phyloP scores from a whole-genome alignment of 306 rosid genomes.

The Hippophae gyantsensis region DNA sequence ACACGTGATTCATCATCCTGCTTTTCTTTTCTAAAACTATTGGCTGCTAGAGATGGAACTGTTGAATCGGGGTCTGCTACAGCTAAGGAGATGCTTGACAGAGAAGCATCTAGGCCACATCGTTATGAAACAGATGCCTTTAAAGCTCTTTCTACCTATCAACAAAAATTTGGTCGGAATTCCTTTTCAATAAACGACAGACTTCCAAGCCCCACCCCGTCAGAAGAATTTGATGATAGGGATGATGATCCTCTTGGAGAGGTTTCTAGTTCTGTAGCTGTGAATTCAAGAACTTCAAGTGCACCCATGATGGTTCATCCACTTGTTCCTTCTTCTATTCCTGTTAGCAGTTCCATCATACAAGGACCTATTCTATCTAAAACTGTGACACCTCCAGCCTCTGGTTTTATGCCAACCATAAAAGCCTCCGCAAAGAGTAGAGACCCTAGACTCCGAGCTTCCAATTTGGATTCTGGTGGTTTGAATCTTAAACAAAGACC shows the following conservation, averaged over 20 bases:
- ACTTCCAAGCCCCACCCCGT: slow-evolving; percentile 99
- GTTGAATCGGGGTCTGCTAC: slow-evolving; percentile 28
- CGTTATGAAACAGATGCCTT: slow-evolving; percentile 79
- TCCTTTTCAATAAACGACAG: slow-evolving; percentile 52
- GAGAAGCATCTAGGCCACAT: slow-evolving; percentile 42
- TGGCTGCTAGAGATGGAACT: slow-evolving; percentile 29
- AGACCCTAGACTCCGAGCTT: slow-evolving; percentile 87
- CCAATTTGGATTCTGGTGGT: slow-evolving; percentile 45
- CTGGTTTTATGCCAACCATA: slow-evolving; percentile 24
- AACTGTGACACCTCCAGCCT: slow-evolving; percentile 29
- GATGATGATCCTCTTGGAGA: slow-evolving; percentile 47
- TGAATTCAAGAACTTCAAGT: slow-evolving; percentile 26
- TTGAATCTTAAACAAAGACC: slow-evolving; percentile 45
- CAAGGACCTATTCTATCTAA: slow-evolving; percentile 31
- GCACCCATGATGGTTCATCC: slow-evolving; percentile 31
- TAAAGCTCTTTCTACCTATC: slow-evolving; percentile 84
- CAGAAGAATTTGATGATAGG: slow-evolving; percentile 51
- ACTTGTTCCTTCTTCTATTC: slow-evolving; percentile 28
- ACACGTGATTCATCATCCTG: slow-evolving; percentile 56
- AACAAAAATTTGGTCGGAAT: slow-evolving; percentile 80
- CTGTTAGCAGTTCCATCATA: slow-evolving; percentile 24
- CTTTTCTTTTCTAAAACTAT: slow-evolving; percentile 39
- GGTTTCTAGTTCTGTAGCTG: slow-evolving; percentile 48
- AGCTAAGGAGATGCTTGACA: slow-evolving; percentile 23
- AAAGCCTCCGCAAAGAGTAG: slow-evolving; percentile 69